A percentile compares a stretch with the other conserved stretches of the same genome.
Evolutionary conservation across 2,329 filamentous ascomycete species (phyloP).

Genomic region (Zymoseptoria crescenta): DNA sequence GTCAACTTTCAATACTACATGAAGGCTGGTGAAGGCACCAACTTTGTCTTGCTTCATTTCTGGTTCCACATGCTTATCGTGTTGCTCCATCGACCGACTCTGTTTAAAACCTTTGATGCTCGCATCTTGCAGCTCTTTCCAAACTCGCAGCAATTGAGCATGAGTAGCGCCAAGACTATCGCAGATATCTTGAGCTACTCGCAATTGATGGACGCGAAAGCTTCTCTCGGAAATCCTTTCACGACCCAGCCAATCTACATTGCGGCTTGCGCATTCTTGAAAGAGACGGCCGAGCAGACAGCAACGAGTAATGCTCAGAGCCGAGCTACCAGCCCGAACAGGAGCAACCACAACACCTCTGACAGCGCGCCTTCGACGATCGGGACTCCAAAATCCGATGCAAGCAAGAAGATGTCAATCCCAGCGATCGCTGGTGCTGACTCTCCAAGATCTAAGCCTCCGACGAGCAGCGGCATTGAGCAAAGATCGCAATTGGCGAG

Average conservation of each 20-base stretch:
- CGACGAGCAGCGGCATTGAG: constrained; percentile 8
- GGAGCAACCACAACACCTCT: constrained; percentile 5
- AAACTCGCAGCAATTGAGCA: constrained; percentile 72
- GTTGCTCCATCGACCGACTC: constrained; percentile 72
- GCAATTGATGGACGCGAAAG: constrained; percentile 76
- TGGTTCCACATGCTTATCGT: constrained; percentile 88
- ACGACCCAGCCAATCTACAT: constrained; percentile 86
- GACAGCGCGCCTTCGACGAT: constrained; percentile 6
- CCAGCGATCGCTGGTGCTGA: constrained; percentile 5
- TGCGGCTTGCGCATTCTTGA: constrained; percentile 78
- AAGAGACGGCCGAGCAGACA: constrained; percentile 67
- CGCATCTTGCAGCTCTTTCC: constrained; percentile 64
- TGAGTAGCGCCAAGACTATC: constrained; percentile 87
- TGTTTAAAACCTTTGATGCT: constrained; percentile 68
- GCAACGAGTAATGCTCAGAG: constrained; percentile 55
- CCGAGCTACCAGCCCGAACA: constrained; percentile 37
- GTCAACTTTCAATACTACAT: constrained; percentile 81
- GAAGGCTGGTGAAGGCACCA: constrained; percentile 71
- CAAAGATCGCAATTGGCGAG: constrained; percentile 44
- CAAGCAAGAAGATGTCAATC: constrained; percentile 8
- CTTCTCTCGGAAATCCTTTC: constrained; percentile 73
- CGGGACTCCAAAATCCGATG: constrained; percentile 7
- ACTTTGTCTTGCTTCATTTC: constrained; percentile 77
- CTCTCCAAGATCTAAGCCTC: constrained; percentile 7
- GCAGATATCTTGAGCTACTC: constrained; percentile 82